A percentile compares a stretch with the other conserved stretches of the same genome.
Evolutionary conservation across 192 early-diverging fungal genomes (phyloP).

Genomic region (Umbelopsis sp.): DNA sequence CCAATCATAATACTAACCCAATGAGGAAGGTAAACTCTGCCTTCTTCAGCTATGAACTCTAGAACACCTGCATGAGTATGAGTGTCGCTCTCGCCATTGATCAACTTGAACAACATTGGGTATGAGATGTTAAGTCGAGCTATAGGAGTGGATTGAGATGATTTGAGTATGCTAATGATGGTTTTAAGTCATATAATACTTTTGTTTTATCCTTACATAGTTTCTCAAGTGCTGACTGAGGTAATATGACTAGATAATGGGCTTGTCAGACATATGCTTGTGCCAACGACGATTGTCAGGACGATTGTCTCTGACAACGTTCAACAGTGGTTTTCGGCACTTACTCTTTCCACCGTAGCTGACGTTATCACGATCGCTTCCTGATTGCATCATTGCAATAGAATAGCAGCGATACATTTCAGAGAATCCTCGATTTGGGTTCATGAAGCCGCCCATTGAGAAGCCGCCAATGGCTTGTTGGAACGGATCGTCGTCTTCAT

Average conservation of each 20-base stretch:
- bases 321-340: not conserved
- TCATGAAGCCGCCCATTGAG: slow-evolving; percentile 23
- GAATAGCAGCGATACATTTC: slow-evolving; percentile 72
- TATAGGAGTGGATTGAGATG: slow-evolving; percentile 6
- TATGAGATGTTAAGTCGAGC: slow-evolving; percentile 85
- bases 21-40: slow-evolving; percentile 90
- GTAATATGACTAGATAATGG: slow-evolving; percentile 65
- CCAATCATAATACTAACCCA: slow-evolving; percentile 68
- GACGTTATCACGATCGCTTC: slow-evolving; percentile 70
- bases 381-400: slow-evolving; percentile 71
- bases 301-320: not conserved
- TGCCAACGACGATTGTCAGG: not conserved
- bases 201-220: slow-evolving; percentile 46
- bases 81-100: slow-evolving; percentile 55
- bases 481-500: slow-evolving; percentile 39
- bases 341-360: slow-evolving; percentile 85
- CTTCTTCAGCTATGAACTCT: slow-evolving; percentile 98
- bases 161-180: too few species aligned
- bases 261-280: not conserved
- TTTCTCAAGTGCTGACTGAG: slow-evolving; percentile 72
- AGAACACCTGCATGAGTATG: slow-evolving; percentile 95
- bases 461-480: slow-evolving; percentile 18
- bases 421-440: slow-evolving; percentile 44
- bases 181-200: too few species aligned
- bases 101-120: slow-evolving; percentile 90